These are phyloP conservation scores for Colletotrichum simmondsii DNA, from an alignment of 2,329 filamentous ascomycete species.

Conservation along the genomic window DNA sequence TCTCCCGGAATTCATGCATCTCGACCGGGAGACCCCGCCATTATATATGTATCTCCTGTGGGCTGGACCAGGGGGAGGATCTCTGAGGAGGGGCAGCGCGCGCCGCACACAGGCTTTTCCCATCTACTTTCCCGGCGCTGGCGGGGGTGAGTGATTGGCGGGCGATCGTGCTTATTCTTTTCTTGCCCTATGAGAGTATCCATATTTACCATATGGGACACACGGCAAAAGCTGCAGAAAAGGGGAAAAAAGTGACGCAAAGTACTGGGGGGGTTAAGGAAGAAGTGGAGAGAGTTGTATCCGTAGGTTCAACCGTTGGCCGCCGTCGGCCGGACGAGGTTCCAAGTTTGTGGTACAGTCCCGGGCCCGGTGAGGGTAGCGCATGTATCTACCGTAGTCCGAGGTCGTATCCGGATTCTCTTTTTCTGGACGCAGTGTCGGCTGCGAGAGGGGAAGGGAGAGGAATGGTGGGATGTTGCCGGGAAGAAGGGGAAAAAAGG, in stretches of 20 bases:
- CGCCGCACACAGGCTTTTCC: neutral
- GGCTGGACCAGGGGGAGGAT: too few species aligned
- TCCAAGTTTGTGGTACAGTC: slow-evolving; percentile 6
- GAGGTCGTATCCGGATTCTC: slow-evolving; percentile 23
- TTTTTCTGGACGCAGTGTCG: neutral
- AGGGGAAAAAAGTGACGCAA: neutral
- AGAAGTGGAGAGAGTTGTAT: neutral
- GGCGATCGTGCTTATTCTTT: slow-evolving; percentile 30
- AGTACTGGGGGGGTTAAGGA: neutral
- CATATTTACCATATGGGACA: too few species aligned
- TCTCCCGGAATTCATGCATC: slow-evolving; percentile 33
- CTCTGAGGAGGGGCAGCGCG: neutral
- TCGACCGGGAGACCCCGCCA: slow-evolving; percentile 29
- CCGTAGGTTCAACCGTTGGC: too few species aligned
- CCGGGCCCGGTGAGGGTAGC: neutral
- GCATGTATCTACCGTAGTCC: neutral
- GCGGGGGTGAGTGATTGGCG: slow-evolving; percentile 8
- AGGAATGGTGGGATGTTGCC: neutral
- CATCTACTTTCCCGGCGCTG: neutral
- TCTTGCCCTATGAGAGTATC: slow-evolving; percentile 20
- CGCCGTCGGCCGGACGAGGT: neutral
- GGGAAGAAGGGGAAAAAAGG: neutral
- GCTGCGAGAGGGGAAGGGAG: slow-evolving; percentile 1
- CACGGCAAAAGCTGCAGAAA: too few species aligned
- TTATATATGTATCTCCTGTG: slow-evolving; percentile 1